Conservation (phyloP, 495 filamentous ascomycete species). For the Aspergillus wentii region DNA sequence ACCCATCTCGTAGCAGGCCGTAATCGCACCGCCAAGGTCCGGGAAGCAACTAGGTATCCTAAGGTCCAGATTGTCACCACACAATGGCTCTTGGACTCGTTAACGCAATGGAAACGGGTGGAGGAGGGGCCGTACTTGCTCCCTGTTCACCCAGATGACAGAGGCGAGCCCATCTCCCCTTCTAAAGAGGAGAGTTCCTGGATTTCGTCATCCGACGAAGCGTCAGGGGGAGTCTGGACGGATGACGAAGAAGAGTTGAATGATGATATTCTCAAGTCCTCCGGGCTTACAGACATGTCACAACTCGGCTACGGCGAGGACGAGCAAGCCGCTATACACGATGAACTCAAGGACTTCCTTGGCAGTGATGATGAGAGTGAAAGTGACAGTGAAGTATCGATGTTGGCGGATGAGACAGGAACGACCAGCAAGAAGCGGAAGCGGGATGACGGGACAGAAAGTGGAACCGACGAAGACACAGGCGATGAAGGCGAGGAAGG, state of each 20-base stretch:
- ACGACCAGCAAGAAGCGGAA: constrained; percentile 36
- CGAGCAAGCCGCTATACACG: constrained; percentile 51
- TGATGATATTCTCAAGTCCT: constrained; percentile 37
- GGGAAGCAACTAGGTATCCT: constrained; percentile 65
- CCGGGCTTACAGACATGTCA: constrained; percentile 26
- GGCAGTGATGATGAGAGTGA: constrained; percentile 60
- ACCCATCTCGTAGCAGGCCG: constrained; percentile 69
- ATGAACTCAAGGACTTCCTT: constrained; percentile 75
- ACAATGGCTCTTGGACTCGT: constrained; percentile 80
- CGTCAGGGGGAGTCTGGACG: constrained; percentile 32
- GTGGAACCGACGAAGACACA: constrained; percentile 20
- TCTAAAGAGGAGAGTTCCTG: constrained; percentile 35
- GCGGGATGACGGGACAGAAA: constrained; percentile 28
- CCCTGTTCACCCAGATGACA: constrained; percentile 57
- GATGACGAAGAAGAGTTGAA: constrained; percentile 37
- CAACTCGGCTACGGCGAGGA: constrained; percentile 40
- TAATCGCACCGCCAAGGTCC: constrained; percentile 85
- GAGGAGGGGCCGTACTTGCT: constrained; percentile 73
- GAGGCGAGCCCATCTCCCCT: constrained; percentile 36
- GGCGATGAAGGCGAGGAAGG: constrained; percentile 27
- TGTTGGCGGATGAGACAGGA: constrained; percentile 22
- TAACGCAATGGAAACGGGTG: constrained; percentile 70
- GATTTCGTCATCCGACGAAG: constrained; percentile 39
- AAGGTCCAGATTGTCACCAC: constrained; percentile 85
- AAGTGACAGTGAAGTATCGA: constrained; percentile 33